Conservation (phyloP, 108 stramenopile genomes). For the Mediolabrus comicus region DNA sequence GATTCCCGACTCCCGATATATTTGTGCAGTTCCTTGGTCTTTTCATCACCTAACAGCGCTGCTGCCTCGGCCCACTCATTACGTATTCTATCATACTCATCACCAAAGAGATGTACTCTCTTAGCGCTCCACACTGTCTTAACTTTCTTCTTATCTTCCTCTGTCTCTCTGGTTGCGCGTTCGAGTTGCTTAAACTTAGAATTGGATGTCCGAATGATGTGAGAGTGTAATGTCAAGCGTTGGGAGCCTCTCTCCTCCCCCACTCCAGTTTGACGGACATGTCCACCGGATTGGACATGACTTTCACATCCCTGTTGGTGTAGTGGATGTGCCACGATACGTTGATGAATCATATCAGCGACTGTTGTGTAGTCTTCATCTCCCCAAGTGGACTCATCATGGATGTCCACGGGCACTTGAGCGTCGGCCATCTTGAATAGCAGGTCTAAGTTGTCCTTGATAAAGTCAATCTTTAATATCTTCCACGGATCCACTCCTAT, state of each 20-base stretch:
- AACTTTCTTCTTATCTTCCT: not conserved
- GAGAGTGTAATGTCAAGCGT: not conserved
- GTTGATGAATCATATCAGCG: not conserved
- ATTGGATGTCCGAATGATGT: not conserved
- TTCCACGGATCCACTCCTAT: not conserved
- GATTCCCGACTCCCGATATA: not conserved
- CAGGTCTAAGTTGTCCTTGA: not conserved
- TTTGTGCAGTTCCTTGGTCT: not conserved
- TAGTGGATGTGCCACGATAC: not conserved
- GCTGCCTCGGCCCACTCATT: no score
- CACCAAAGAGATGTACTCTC: not conserved
- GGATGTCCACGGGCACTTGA: not conserved
- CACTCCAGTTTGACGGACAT: not conserved
- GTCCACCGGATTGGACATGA: slow-evolving; percentile 5
- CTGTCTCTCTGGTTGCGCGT: not conserved
- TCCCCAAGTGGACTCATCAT: not conserved
- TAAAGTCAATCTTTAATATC: not conserved
- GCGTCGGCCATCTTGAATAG: not conserved
- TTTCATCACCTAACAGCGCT: not conserved
- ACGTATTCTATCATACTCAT: not conserved
- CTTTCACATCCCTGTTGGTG: slow-evolving; percentile 1
- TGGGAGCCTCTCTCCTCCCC: not conserved
- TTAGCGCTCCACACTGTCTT: not conserved
- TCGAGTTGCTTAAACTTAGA: not conserved
- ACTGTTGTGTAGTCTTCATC: not conserved